Conservation (phyloP, 805 yeast species). For the Brettanomyces custersianus region DNA sequence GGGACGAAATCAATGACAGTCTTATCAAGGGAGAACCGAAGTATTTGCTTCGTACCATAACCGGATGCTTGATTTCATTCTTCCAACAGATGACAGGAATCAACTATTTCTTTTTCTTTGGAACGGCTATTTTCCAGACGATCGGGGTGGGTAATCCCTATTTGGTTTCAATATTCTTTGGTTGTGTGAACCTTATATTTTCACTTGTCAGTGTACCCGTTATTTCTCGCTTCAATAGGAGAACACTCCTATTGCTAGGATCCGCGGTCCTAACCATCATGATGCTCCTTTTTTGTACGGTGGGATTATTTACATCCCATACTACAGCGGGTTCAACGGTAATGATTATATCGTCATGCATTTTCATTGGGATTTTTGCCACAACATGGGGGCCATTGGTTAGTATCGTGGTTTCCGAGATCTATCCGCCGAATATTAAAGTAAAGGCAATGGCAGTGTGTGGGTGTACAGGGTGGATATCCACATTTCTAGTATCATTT, state of each 20-base stretch:
- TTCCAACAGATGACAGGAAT: conserved; percentile 52
- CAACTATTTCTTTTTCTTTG: conserved; percentile 61
- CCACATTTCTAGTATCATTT: conserved; percentile 55
- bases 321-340: conserved; percentile 37
- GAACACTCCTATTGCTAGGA: conserved; percentile 37
- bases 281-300: conserved; percentile 46
- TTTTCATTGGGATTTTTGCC: conserved; percentile 57
- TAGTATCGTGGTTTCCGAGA: conserved; percentile 55
- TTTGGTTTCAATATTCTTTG: conserved; percentile 45
- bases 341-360: conserved; percentile 47
- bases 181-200: conserved; percentile 43
- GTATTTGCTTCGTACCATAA: conserved; percentile 19
- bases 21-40: conserved; percentile 22
- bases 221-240: conserved; percentile 42
- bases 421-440: conserved; percentile 55
- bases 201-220: conserved; percentile 40
- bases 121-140: conserved; percentile 44
- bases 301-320: conserved; percentile 38
- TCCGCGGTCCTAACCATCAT: conserved; percentile 39
- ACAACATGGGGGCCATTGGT: conserved; percentile 69
- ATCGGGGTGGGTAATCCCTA: conserved; percentile 49
- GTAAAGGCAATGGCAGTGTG: conserved; percentile 47
- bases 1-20: conserved; percentile 6
- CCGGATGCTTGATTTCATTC: conserved; percentile 22
- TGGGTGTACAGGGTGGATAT: conserved; percentile 54